These are phyloP conservation scores for Lipomyces sp. DNA, from an alignment of 805 yeast genomes.

Conservation along the genomic window DNA sequence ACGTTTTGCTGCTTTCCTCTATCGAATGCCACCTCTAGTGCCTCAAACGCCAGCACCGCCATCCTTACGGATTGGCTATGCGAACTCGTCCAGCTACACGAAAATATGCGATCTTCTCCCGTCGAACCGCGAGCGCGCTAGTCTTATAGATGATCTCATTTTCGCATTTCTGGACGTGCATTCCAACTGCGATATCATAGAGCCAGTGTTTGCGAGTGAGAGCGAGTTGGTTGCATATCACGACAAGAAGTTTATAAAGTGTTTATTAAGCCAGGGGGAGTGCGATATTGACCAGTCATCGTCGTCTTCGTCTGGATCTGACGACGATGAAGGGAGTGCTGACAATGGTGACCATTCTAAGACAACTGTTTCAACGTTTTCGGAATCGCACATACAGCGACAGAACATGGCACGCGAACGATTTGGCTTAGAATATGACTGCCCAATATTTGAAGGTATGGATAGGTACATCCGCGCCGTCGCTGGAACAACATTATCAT, in stretches of 20 bases:
- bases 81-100: conserved; percentile 28
- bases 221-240: conserved; percentile 52
- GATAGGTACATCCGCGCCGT: conserved; percentile 47
- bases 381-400: conserved; percentile 11
- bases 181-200: conserved; percentile 33
- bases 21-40: too few species aligned
- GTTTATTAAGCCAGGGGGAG: conserved; percentile 39
- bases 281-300: too few species aligned
- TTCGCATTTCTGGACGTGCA: conserved; percentile 44
- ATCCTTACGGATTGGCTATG: conserved; percentile 31
- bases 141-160: conserved; percentile 45
- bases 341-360: conserved; percentile 1
- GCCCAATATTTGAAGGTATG: conserved; percentile 58
- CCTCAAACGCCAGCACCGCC: neutral
- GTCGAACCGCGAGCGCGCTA: conserved; percentile 51
- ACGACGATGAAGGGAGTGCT: conserved; percentile 25
- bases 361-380: too few species aligned
- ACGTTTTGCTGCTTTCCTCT: too few species aligned
- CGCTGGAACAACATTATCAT: conserved; percentile 57
- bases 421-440: conserved; percentile 59
- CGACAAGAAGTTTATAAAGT: conserved; percentile 43
- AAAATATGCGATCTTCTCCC: conserved; percentile 46
- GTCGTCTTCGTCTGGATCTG: neutral
- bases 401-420: conserved; percentile 19
- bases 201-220: conserved; percentile 35